Conservation (phyloP, 495 filamentous ascomycete species). For the Podospora australis region DNA sequence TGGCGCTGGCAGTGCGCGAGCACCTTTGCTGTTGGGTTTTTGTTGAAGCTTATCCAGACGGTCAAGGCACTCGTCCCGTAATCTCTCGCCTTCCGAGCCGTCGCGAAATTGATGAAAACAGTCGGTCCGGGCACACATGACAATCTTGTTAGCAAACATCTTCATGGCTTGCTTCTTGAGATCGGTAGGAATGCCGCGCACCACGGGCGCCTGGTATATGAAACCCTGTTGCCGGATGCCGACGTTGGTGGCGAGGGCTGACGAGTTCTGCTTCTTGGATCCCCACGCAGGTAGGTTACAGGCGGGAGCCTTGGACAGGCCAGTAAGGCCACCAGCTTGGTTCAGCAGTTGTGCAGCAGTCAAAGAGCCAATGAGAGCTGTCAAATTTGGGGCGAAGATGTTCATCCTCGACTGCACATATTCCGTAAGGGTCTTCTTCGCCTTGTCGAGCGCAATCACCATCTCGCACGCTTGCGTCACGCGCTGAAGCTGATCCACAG, state of each 20-base stretch:
- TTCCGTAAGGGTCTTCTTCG: slow-evolving; percentile 80
- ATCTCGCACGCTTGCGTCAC: slow-evolving; percentile 79
- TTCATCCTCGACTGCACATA: slow-evolving; percentile 98
- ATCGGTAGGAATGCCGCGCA: slow-evolving; percentile 74
- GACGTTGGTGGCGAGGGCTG: slow-evolving; percentile 89
- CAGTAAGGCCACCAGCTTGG: slow-evolving; percentile 78
- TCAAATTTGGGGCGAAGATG: slow-evolving; percentile 90
- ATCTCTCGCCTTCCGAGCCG: slow-evolving; percentile 76
- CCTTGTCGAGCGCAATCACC: slow-evolving; percentile 77
- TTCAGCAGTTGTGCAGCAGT: slow-evolving; percentile 96
- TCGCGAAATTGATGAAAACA: slow-evolving; percentile 76
- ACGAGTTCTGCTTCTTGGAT: slow-evolving; percentile 72
- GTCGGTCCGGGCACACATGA: slow-evolving; percentile 84
- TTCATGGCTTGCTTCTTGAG: slow-evolving; percentile 93
- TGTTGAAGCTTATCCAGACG: slow-evolving; percentile 92
- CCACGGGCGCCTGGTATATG: slow-evolving; percentile 83
- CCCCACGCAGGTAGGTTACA: slow-evolving; percentile 90
- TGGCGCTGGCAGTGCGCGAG: slow-evolving; percentile 82
- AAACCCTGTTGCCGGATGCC: slow-evolving; percentile 90
- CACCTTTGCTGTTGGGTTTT: slow-evolving; percentile 84
- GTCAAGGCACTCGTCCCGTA: slow-evolving; percentile 74
- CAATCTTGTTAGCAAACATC: slow-evolving; percentile 87
- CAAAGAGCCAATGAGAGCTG: slow-evolving; percentile 86
- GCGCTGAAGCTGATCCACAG: slow-evolving; percentile 62
- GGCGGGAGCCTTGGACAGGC: slow-evolving; percentile 83